Percentiles rank a stretch among this genome's conserved stretches.
Evolutionary conservation across 768 basidiomycete genomes (phyloP).

Genomic region (Mycena polygramma): DNA sequence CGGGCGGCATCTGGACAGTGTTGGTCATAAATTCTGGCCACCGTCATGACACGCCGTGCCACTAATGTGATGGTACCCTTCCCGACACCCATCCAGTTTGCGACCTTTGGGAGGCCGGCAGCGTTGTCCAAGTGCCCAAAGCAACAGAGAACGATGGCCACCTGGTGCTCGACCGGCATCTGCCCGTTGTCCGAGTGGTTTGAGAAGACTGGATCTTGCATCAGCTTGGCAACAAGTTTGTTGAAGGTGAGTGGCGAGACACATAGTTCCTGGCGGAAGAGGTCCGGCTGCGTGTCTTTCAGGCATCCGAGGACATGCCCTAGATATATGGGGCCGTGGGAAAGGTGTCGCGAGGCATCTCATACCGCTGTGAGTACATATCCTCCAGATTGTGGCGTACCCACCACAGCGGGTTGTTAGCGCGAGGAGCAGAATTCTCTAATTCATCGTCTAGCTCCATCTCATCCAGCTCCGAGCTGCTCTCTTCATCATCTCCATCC

Average conservation of each 20-base stretch:
- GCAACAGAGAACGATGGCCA: neutral
- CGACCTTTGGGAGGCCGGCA: neutral
- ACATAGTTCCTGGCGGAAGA: slow-evolving; percentile 21
- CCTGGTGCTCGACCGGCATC: slow-evolving; percentile 11
- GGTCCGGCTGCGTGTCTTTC: slow-evolving; percentile 13
- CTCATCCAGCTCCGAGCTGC: too few species aligned
- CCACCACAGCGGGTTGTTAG: too few species aligned
- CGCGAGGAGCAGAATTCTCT: too few species aligned
- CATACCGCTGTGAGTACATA: too few species aligned
- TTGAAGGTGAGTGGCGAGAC: slow-evolving; percentile 27
- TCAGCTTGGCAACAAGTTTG: slow-evolving; percentile 4
- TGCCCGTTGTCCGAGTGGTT: neutral
- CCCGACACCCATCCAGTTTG: neutral
- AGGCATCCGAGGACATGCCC: neutral
- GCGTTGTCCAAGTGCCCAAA: slow-evolving; percentile 2
- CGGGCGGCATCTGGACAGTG: too few species aligned
- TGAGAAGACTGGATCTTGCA: neutral
- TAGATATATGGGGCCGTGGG: too few species aligned
- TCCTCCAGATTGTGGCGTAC: too few species aligned
- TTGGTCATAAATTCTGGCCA: too few species aligned
- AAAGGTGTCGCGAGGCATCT: too few species aligned
- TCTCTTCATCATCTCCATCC: too few species aligned
- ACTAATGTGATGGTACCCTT: neutral
- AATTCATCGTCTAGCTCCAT: too few species aligned
- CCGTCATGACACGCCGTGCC: too few species aligned